These are phyloP conservation scores for Eleusine indica DNA, from an alignment of 176 grass and related monocot genomes.

Conservation along the genomic window DNA sequence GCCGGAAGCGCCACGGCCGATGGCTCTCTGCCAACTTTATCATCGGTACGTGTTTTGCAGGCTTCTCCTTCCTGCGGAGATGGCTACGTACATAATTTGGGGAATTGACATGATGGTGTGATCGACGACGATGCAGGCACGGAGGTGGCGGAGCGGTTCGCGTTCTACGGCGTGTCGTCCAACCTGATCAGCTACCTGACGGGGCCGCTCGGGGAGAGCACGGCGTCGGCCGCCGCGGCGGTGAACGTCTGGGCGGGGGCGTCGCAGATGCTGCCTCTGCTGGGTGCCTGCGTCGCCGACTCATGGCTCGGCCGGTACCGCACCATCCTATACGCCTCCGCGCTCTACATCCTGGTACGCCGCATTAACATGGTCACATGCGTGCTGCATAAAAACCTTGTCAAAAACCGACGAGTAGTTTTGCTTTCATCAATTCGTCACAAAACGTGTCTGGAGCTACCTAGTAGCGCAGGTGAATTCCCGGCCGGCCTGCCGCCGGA, in stretches of 20 bases:
- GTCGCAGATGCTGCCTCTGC: constrained; percentile 38
- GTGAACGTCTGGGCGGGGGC: constrained; percentile 49
- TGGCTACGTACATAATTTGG: background rate
- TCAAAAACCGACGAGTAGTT: no score
- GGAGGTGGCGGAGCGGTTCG: constrained; percentile 62
- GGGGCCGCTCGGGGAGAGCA: constrained; percentile 49
- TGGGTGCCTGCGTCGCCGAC: constrained; percentile 49
- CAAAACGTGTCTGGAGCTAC: no score
- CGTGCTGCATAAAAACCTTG: background rate
- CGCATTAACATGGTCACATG: background rate
- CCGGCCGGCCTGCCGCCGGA: no score
- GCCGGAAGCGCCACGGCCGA: constrained; percentile 5
- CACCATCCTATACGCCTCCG: constrained; percentile 32
- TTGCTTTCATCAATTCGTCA: no score
- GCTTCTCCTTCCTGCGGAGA: no score
- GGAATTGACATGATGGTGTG: background rate
- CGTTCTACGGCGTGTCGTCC: constrained; percentile 54
- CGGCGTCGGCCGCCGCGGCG: constrained; percentile 44
- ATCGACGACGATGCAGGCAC: constrained; percentile 5
- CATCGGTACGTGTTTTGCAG: constrained; percentile 10
- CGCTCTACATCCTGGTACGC: constrained; percentile 44
- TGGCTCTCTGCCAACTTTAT: constrained; percentile 44
- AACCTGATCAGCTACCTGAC: constrained; percentile 76
- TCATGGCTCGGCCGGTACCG: constrained; percentile 50
- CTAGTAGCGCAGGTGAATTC: no score